These are phyloP conservation scores for Gossypium australe DNA, from an alignment of 345 rosid species.

Conservation along the genomic window DNA sequence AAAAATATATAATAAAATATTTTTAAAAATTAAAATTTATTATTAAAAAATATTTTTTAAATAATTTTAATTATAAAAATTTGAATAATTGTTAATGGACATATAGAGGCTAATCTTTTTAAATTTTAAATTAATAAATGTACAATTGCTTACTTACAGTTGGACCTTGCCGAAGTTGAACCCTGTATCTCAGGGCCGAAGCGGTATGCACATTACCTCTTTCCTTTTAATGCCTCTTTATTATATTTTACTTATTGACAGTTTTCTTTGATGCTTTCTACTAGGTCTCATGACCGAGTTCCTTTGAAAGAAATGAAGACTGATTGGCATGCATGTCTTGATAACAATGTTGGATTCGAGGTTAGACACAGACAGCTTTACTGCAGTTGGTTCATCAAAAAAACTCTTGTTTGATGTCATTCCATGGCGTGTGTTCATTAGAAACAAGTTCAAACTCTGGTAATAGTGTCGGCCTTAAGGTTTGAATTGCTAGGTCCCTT, in stretches of 20 bases:
- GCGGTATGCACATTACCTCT: slow-evolving; percentile 34
- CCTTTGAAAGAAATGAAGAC: slow-evolving; percentile 72
- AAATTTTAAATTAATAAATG: no score
- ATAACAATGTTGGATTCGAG: slow-evolving; percentile 71
- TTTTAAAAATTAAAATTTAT: no score
- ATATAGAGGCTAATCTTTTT: no score
- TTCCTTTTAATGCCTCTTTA: background rate
- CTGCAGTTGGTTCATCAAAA: background rate
- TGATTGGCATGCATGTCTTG: slow-evolving; percentile 89
- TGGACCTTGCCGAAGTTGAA: slow-evolving; percentile 69
- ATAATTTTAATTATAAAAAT: no score
- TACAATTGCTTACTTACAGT: slow-evolving; percentile 40
- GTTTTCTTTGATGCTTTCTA: slow-evolving; percentile 13
- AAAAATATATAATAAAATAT: no score
- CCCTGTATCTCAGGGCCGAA: slow-evolving; percentile 90
- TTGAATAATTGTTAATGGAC: no score
- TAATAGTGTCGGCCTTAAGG: background rate
- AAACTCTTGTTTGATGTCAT: background rate
- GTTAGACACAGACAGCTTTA: slow-evolving; percentile 23
- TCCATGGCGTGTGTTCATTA: background rate
- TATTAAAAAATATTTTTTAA: no score
- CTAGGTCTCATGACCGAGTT: slow-evolving; percentile 83
- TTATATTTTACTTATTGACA: background rate
- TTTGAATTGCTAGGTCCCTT: background rate
- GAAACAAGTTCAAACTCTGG: background rate